Conservation (phyloP, 139 green algal genomes). For the Ostreobium quekettii region DNA sequence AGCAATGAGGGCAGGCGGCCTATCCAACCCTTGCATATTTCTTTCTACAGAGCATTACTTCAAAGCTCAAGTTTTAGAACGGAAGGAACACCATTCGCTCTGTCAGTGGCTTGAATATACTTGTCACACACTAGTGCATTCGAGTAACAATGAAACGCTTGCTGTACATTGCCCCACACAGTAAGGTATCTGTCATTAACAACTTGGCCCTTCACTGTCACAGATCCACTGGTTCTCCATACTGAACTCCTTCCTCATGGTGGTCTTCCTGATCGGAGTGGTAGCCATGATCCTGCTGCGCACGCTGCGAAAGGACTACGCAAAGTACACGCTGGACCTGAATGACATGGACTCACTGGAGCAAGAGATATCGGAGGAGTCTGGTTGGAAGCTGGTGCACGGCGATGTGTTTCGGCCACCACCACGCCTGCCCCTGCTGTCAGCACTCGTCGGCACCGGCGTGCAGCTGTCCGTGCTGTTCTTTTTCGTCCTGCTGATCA, state of each 20-base stretch:
- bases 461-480: conserved; percentile 79
- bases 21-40: too few species aligned
- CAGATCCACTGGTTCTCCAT: conserved; percentile 98
- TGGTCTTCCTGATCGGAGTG: conserved; percentile 93
- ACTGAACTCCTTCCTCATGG: conserved; percentile 99
- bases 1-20: too few species aligned
- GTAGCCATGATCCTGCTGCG: conserved; percentile 95
- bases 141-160: too few species aligned
- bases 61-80: too few species aligned
- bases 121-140: too few species aligned
- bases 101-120: too few species aligned
- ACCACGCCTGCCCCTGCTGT: conserved; percentile 58
- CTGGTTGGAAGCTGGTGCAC: conserved; percentile 96
- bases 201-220: too few species aligned
- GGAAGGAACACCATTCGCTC: too few species aligned
- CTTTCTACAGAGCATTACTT: too few species aligned
- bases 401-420: conserved; percentile 93
- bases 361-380: conserved; percentile 68
- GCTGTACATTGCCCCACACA: too few species aligned
- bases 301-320: conserved; percentile 89
- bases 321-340: conserved; percentile 39
- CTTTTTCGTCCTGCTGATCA: conserved; percentile 79
- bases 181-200: too few species aligned
- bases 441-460: conserved; percentile 48
- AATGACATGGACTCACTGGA: conserved; percentile 11